These are phyloP conservation scores for Agastache rugosa DNA, from an alignment of 257 asterid species.

Conservation along the genomic window DNA sequence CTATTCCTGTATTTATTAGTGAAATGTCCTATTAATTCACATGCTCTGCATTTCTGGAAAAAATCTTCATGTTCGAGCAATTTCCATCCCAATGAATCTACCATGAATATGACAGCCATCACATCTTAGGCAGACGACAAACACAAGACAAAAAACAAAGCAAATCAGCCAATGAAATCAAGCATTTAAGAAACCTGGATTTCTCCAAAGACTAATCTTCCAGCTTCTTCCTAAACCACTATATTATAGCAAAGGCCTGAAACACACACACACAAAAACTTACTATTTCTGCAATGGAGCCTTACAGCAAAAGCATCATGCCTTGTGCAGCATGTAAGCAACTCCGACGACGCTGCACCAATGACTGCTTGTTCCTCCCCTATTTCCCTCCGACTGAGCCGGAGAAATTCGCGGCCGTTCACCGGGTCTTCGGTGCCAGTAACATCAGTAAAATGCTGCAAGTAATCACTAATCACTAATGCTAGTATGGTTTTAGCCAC, in stretches of 20 bases:
- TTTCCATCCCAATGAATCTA: slow-evolving; percentile 37
- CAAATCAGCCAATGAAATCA: slow-evolving; percentile 32
- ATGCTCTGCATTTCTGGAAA: slow-evolving; percentile 14
- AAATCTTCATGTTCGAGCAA: slow-evolving; percentile 37
- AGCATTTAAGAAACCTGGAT: slow-evolving; percentile 19
- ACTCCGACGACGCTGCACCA: slow-evolving; percentile 53
- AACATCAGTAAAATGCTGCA: slow-evolving; percentile 52
- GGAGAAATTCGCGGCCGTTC: slow-evolving; percentile 49
- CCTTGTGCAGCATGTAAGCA: slow-evolving; percentile 61
- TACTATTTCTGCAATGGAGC: slow-evolving; percentile 35
- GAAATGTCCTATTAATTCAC: slow-evolving; percentile 17
- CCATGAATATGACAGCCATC: slow-evolving; percentile 35
- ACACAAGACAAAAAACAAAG: not conserved
- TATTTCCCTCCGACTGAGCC: slow-evolving; percentile 50
- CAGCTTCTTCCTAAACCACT: slow-evolving; percentile 27
- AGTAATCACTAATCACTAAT: slow-evolving; percentile 29
- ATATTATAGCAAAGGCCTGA: slow-evolving; percentile 27
- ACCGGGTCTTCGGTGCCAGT: slow-evolving; percentile 59
- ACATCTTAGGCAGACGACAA: slow-evolving; percentile 6
- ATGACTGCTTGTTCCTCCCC: slow-evolving; percentile 51
- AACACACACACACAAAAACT: not conserved
- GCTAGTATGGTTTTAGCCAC: not conserved
- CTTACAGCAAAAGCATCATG: slow-evolving; percentile 41
- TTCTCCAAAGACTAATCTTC: slow-evolving; percentile 31
- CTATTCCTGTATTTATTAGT: not conserved